Evolutionary conservation across 2,329 filamentous ascomycete genomes (phyloP).

Genomic region (Ophiocordyceps polyrhachis-furcata): DNA sequence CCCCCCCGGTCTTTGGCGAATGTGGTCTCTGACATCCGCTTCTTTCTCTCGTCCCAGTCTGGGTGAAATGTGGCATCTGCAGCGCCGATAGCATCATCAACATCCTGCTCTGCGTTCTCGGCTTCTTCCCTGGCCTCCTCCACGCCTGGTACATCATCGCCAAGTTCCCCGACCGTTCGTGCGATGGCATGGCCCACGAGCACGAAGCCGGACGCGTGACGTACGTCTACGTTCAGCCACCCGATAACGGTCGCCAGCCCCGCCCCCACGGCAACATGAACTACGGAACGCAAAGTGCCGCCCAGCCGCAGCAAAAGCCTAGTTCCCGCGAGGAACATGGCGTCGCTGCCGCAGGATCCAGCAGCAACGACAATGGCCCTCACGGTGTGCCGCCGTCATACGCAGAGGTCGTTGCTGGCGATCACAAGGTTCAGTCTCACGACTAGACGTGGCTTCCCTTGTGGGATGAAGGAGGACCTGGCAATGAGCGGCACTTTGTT

Average conservation of each 20-base stretch:
- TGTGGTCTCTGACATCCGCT: neutral
- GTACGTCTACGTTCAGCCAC: conserved; percentile 56
- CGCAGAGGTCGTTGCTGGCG: conserved; percentile 72
- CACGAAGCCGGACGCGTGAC: conserved; percentile 53
- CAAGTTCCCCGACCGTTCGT: conserved; percentile 54
- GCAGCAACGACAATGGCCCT: conserved; percentile 14
- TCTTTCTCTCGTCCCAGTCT: conserved; percentile 38
- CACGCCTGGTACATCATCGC: conserved; percentile 98
- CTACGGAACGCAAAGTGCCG: conserved; percentile 6
- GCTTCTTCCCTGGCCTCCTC: conserved; percentile 69
- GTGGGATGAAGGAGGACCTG: neutral
- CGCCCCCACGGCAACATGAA: conserved; percentile 11
- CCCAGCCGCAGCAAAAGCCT: conserved; percentile 8
- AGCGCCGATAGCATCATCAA: conserved; percentile 88
- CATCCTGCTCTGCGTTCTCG: conserved; percentile 68
- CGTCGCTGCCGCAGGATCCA: conserved; percentile 19
- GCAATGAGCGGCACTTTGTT: neutral
- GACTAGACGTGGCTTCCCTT: conserved; percentile 6
- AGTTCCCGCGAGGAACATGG: conserved; percentile 11
- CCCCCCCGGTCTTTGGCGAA: neutral
- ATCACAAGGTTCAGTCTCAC: conserved; percentile 65
- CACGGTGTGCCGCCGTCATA: conserved; percentile 58
- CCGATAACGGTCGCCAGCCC: conserved; percentile 8
- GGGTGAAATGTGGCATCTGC: conserved; percentile 92
- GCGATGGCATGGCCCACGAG: conserved; percentile 30